Conservation (phyloP, 169 alveolate genomes). For the Plasmodium falciparum region DNA sequence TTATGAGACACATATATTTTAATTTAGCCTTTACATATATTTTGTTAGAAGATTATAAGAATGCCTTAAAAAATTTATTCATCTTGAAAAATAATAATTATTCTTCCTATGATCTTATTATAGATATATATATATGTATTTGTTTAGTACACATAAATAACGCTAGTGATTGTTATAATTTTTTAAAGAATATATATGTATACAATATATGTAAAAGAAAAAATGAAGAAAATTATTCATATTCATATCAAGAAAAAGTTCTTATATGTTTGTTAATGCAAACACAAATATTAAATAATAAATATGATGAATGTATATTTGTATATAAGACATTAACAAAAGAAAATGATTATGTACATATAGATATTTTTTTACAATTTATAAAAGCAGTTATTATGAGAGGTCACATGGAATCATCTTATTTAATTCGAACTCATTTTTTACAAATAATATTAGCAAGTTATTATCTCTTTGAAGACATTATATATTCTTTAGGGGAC, state of each 20-base stretch:
- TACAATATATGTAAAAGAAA: background rate
- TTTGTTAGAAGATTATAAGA: conserved; percentile 61
- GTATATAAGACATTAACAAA: conserved; percentile 12
- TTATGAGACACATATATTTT: conserved; percentile 63
- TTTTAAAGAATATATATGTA: conserved; percentile 42
- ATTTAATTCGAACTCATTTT: conserved; percentile 17
- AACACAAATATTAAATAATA: conserved; percentile 52
- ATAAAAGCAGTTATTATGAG: conserved; percentile 27
- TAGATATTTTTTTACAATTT: conserved; percentile 55
- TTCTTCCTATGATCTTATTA: background rate
- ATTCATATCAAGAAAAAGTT: conserved; percentile 25
- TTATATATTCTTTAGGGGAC: conserved; percentile 41
- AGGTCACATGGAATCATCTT: conserved; percentile 2
- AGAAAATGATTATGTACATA: conserved; percentile 6
- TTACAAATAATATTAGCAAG: background rate
- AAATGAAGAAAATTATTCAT: background rate
- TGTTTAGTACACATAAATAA: conserved; percentile 8
- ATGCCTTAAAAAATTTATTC: conserved; percentile 39
- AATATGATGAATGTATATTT: conserved; percentile 71
- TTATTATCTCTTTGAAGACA: conserved; percentile 27
- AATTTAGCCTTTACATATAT: conserved; percentile 69
- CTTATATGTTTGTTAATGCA: conserved; percentile 66
- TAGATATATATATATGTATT: conserved; percentile 42
- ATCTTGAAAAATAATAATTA: conserved; percentile 5
- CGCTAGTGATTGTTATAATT: conserved; percentile 48